Conservation (phyloP, 371 early-diverging fungal species). For the Lichtheimia ramosa region DNA sequence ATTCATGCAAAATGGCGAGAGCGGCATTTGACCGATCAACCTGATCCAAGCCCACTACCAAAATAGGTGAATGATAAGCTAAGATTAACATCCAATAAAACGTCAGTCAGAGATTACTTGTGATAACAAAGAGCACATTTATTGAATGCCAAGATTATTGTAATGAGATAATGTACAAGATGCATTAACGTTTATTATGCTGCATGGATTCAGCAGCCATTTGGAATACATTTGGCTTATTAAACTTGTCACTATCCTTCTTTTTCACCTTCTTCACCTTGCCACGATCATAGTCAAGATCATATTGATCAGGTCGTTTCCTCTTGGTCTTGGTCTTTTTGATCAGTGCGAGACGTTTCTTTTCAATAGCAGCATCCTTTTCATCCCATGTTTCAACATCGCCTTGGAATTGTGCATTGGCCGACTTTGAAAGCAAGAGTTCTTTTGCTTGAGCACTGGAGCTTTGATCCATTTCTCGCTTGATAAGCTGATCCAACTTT, state of each 20-base stretch:
- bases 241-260: slow-evolving; percentile 44
- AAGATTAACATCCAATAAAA: too few species aligned
- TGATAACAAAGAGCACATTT: too few species aligned
- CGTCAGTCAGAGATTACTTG: too few species aligned
- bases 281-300: slow-evolving; percentile 80
- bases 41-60: too few species aligned
- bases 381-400: slow-evolving; percentile 49
- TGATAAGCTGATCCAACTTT: slow-evolving; percentile 53
- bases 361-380: slow-evolving; percentile 25
- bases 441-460: slow-evolving; percentile 51
- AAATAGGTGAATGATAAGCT: too few species aligned
- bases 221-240: slow-evolving; percentile 46
- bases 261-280: slow-evolving; percentile 75
- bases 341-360: slow-evolving; percentile 35
- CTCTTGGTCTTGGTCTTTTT: slow-evolving; percentile 54
- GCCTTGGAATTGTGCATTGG: slow-evolving; percentile 40
- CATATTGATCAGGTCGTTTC: slow-evolving; percentile 63
- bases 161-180: too few species aligned
- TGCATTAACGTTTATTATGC: neutral
- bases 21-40: too few species aligned
- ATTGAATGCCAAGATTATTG: too few species aligned
- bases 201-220: slow-evolving; percentile 24
- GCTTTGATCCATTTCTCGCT: slow-evolving; percentile 39
- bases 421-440: slow-evolving; percentile 27
- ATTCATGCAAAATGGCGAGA: too few species aligned